Evolutionary conservation across 495 filamentous ascomycete genomes (phyloP).

Genomic region (Ramalina peruviana): DNA sequence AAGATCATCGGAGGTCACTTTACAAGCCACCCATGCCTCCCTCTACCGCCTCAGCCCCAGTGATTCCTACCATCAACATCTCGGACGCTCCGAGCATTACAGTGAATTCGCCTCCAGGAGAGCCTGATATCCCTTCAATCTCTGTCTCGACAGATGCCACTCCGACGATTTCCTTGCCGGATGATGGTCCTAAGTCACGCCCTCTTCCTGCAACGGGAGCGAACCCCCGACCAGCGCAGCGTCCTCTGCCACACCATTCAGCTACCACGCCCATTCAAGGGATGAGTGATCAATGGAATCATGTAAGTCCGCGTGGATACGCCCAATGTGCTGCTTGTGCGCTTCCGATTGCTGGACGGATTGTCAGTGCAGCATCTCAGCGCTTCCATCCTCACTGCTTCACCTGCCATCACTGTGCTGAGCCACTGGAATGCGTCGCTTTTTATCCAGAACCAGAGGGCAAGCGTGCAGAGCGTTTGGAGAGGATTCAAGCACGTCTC

Average conservation of each 20-base stretch:
- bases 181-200: slow-evolving; percentile 2
- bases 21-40: slow-evolving; percentile 9
- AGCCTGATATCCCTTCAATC: slow-evolving; percentile 42
- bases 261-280: slow-evolving; percentile 14
- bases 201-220: slow-evolving; percentile 3
- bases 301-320: slow-evolving; percentile 44
- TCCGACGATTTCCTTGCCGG: slow-evolving; percentile 19
- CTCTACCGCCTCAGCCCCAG: slow-evolving; percentile 23
- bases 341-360: slow-evolving; percentile 72
- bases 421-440: slow-evolving; percentile 80
- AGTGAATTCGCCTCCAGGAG: slow-evolving; percentile 2
- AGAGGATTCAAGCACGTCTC: slow-evolving; percentile 44
- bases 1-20: neutral
- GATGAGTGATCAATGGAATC: slow-evolving; percentile 14
- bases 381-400: slow-evolving; percentile 95
- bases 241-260: slow-evolving; percentile 17
- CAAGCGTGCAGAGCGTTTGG: slow-evolving; percentile 53
- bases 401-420: slow-evolving; percentile 74
- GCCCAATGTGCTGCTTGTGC: slow-evolving; percentile 76
- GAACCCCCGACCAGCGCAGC: neutral
- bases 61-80: slow-evolving; percentile 39
- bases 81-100: slow-evolving; percentile 35
- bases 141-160: slow-evolving; percentile 36
- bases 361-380: slow-evolving; percentile 64
- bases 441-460: slow-evolving; percentile 84